A percentile compares a stretch with the other conserved stretches of the same genome.
Conservation (phyloP, 2,329 filamentous ascomycete species). For the Penicillium sp. region DNA sequence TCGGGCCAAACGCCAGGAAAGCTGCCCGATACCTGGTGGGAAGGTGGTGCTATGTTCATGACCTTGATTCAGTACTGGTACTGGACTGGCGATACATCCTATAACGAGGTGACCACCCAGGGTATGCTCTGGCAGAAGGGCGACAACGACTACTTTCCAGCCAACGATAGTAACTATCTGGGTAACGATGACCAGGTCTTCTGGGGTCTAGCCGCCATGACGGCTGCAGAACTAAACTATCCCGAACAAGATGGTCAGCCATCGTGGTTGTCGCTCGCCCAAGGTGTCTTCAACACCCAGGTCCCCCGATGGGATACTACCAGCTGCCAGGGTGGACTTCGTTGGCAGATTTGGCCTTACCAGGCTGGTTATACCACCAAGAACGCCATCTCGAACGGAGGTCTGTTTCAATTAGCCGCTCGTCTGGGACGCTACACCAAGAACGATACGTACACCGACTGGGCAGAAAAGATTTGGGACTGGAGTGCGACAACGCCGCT, state of each 20-base stretch:
- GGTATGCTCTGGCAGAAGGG: conserved; percentile 69
- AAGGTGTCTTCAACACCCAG: conserved; percentile 74
- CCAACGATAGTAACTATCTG: conserved; percentile 41
- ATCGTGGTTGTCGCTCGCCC: conserved; percentile 67
- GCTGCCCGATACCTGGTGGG: conserved; percentile 52
- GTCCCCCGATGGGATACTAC: conserved; percentile 59
- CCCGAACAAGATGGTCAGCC: conserved; percentile 58
- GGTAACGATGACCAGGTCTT: conserved; percentile 60
- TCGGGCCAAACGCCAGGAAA: conserved; percentile 31
- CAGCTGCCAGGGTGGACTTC: conserved; percentile 65
- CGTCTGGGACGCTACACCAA: too few relatives aligned
- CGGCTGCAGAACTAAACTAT: conserved; percentile 67
- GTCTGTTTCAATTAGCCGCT: too few relatives aligned
- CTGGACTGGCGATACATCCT: conserved; percentile 63
- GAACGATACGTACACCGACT: conserved; percentile 69
- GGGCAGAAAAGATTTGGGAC: conserved; percentile 60
- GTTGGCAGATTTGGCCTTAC: too few relatives aligned
- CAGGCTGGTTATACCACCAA: too few relatives aligned
- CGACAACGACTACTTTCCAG: conserved; percentile 67
- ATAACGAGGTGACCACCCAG: conserved; percentile 59
- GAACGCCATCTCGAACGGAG: too few relatives aligned
- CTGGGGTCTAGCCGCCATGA: conserved; percentile 75
- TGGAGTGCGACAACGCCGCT: conserved; percentile 48
- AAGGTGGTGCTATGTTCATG: conserved; percentile 62
- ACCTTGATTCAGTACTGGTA: conserved; percentile 76